Base-by-base conservation (phyloP, 2,329 filamentous ascomycete genomes). In the Parascedosporium putredinis region DNA sequence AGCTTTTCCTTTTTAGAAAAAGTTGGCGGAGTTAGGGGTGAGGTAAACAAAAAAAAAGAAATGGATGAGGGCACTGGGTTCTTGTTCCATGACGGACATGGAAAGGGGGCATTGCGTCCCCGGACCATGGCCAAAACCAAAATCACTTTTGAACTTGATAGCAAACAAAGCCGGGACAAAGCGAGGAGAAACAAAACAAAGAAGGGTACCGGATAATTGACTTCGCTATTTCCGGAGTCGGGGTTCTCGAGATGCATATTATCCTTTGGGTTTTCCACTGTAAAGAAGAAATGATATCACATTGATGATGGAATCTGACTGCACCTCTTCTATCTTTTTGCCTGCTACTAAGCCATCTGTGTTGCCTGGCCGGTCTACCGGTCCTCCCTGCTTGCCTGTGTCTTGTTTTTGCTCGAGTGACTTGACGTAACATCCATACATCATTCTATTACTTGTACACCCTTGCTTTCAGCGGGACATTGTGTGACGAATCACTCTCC, bases 201-300 rank as follows among this genome's bases (percentile, higher is more conserved):
- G 16, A 34, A 16, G 31, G 31, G 31, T 9, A 34, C 12, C 27
- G 27, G 27, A 31, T 31, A 31, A 31, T 31, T 31, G 27, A 31
- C 27, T 31, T 31, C 31, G 36, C 9, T 31, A 31, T 31, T 31
- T 31, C 27, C 27, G 27, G 27, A 31, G 27, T 31, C 27, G 27
- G 27, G 27, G 27, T n/a, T 31, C 27, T 31, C 27, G 27, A 31
- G 12, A 31, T 31, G 27, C 27, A 31, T 31, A 6, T 31, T 31
- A 12, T 31, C 12, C 27, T 12, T 7, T 31, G 27, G n/a, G n/a
- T n/a, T n/a, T n/a, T n/a, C n/a, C n/a, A n/a, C n/a, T n/a, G n/a
- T n/a, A 42, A 22, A 10, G 38, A 42, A 20, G 38, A 42, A 42
- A 42, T 42, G 38, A 42, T 42, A 42, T 42, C 38, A 42, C 38